These are phyloP conservation scores for Cercospora berteroae DNA, from an alignment of 2,329 filamentous ascomycete genomes.

Conservation along the genomic window DNA sequence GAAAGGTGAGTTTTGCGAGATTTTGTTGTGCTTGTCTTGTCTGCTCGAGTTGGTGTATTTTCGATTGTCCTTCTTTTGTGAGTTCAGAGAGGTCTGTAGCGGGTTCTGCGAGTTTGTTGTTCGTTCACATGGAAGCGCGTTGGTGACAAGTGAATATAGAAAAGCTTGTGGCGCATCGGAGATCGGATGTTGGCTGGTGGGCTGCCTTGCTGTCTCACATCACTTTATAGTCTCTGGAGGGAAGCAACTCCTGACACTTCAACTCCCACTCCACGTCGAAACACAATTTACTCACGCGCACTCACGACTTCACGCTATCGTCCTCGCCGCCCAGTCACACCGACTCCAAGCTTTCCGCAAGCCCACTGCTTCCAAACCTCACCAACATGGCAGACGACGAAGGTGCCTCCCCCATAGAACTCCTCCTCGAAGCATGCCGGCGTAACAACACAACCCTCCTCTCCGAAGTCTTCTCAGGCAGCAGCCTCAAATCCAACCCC, in stretches of 20 bases:
- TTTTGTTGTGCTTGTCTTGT: neutral
- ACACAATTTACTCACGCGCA: neutral
- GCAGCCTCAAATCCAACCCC: constrained; percentile 46
- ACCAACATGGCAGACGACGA: constrained; percentile 43
- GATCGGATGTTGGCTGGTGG: neutral
- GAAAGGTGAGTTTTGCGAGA: neutral
- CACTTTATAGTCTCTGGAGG: neutral
- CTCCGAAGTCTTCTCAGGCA: constrained; percentile 64
- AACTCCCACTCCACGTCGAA: neutral
- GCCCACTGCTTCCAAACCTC: neutral
- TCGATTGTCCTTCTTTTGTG: neutral
- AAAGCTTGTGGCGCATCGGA: constrained; percentile 2
- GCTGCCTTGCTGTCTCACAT: constrained; percentile 2
- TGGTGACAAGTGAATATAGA: constrained; percentile 5
- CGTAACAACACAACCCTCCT: constrained; percentile 89
- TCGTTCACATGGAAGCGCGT: neutral
- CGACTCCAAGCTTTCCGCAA: neutral
- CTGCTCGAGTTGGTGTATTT: neutral
- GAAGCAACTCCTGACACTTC: neutral
- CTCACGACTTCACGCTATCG: neutral
- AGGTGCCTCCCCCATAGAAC: constrained; percentile 82
- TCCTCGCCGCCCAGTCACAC: neutral
- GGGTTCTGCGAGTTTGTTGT: neutral
- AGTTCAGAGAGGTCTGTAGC: neutral
- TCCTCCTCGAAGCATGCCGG: constrained; percentile 87